Percentiles rank a stretch among this genome's conserved stretches.
Conservation (phyloP, 2,329 filamentous ascomycete genomes). For the Aspergillus pseudoglaucus region DNA sequence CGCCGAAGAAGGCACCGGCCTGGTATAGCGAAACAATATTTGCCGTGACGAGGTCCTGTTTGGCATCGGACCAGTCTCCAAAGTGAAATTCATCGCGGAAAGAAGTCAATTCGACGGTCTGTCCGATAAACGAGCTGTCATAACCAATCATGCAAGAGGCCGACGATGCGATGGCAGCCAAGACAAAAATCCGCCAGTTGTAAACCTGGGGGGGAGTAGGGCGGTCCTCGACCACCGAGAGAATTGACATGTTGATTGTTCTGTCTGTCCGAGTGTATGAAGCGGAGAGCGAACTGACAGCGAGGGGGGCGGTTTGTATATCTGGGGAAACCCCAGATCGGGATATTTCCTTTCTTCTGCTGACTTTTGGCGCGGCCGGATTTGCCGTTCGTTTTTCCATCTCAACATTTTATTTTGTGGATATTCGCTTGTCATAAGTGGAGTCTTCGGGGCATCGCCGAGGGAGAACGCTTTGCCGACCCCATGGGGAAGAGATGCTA, state of each 20-base stretch:
- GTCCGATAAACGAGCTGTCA: conserved; percentile 73
- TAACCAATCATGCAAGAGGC: conserved; percentile 56
- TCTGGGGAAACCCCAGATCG: not conserved
- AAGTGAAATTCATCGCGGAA: conserved; percentile 66
- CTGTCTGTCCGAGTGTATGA: not conserved
- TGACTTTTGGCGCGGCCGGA: not conserved
- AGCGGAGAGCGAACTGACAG: not conserved
- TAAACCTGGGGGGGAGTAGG: conserved; percentile 53
- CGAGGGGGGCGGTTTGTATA: not conserved
- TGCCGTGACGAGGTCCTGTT: conserved; percentile 52
- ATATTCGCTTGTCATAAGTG: not conserved
- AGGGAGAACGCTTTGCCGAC: not conserved
- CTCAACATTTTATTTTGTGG: not conserved
- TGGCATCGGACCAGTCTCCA: conserved; percentile 36
- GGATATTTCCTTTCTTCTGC: not conserved
- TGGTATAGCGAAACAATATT: conserved; percentile 80
- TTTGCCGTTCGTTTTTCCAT: not conserved
- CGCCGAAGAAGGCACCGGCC: conserved; percentile 76
- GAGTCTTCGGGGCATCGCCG: not conserved
- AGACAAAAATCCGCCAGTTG: conserved; percentile 54
- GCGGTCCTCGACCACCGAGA: conserved; percentile 39
- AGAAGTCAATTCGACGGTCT: conserved; percentile 63
- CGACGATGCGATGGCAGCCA: conserved; percentile 49
- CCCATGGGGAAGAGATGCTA: not conserved
- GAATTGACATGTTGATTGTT: conserved; percentile 28